Percentiles rank a stretch among this genome's conserved stretches.
Conservation (phyloP, 768 basidiomycete genomes). For the Panus rudis region DNA sequence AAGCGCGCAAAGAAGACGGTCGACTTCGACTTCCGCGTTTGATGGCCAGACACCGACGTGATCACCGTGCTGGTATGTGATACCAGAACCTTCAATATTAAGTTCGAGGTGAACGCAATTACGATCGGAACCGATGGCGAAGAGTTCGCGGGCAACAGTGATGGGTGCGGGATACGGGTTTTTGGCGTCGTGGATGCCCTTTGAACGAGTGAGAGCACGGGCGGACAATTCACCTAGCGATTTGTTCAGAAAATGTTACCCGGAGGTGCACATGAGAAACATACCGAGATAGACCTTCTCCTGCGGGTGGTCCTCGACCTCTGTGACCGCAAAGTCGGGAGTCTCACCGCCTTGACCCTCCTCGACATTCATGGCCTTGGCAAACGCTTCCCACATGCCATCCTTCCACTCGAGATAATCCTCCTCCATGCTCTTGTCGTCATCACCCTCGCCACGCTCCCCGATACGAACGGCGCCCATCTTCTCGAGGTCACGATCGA, state of each 20-base stretch:
- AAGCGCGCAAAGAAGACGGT: constrained; percentile 79
- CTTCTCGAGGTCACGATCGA: constrained; percentile 66
- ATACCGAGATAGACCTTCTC: constrained; percentile 93
- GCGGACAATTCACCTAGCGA: constrained; percentile 84
- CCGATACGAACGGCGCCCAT: constrained; percentile 86
- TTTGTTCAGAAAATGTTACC: not conserved
- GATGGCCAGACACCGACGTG: constrained; percentile 97
- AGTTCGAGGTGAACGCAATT: constrained; percentile 96
- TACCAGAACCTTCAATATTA: constrained; percentile 88
- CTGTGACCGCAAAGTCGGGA: constrained; percentile 88
- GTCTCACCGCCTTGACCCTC: constrained; percentile 95
- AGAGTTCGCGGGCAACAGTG: constrained; percentile 71
- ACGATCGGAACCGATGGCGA: constrained; percentile 61
- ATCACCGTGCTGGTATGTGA: constrained; percentile 98
- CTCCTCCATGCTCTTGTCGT: constrained; percentile 99
- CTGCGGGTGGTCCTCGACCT: constrained; percentile 61
- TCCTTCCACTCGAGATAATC: constrained; percentile 99
- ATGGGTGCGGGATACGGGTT: constrained; percentile 93
- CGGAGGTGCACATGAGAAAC: constrained; percentile 17
- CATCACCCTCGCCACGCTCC: constrained; percentile 91
- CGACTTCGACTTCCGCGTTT: constrained; percentile 89
- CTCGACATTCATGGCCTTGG: constrained; percentile 79
- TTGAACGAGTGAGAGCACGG: constrained; percentile 85
- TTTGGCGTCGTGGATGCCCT: constrained; percentile 96
- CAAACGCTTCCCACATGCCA: constrained; percentile 89